Evolutionary conservation across 768 basidiomycete species (phyloP).

Genomic region (Phylloporus rhodoxanthus): DNA sequence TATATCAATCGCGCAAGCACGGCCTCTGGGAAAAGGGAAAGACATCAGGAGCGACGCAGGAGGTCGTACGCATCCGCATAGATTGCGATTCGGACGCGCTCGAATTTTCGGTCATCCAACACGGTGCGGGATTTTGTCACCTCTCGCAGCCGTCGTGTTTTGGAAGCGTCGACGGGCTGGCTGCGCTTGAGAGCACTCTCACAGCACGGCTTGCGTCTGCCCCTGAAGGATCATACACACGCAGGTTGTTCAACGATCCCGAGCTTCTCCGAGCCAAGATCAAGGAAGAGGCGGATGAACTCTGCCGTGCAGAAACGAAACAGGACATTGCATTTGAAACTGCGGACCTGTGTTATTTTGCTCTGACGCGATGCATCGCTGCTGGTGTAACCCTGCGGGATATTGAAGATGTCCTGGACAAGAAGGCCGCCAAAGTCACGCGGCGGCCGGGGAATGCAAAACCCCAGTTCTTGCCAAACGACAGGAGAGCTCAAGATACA

Average conservation of each 20-base stretch:
- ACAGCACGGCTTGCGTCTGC: constrained; percentile 65
- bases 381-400: constrained; percentile 79
- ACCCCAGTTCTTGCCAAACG: constrained; percentile 53
- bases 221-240: constrained; percentile 90
- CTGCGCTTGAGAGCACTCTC: constrained; percentile 76
- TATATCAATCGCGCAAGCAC: constrained; percentile 94
- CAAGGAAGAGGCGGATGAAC: constrained; percentile 96
- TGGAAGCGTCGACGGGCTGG: constrained; percentile 70
- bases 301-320: constrained; percentile 74
- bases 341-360: constrained; percentile 92
- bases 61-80: constrained; percentile 70
- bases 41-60: constrained; percentile 90
- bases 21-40: constrained; percentile 97
- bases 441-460: constrained; percentile 91
- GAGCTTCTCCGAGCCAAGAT: constrained; percentile 87
- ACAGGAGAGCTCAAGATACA: constrained; percentile 19
- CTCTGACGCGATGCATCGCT: constrained; percentile 76
- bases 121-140: constrained; percentile 92
- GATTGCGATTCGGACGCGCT: constrained; percentile 95
- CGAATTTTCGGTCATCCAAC: constrained; percentile 85
- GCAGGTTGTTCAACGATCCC: constrained; percentile 75
- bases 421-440: constrained; percentile 80
- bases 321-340: constrained; percentile 92
- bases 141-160: constrained; percentile 86
- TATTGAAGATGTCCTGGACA: constrained; percentile 77